A percentile compares a stretch with the other conserved stretches of the same genome.
These are phyloP conservation scores for Sarocladium strictum DNA, from an alignment of 2,329 filamentous ascomycete species.

Conservation along the genomic window DNA sequence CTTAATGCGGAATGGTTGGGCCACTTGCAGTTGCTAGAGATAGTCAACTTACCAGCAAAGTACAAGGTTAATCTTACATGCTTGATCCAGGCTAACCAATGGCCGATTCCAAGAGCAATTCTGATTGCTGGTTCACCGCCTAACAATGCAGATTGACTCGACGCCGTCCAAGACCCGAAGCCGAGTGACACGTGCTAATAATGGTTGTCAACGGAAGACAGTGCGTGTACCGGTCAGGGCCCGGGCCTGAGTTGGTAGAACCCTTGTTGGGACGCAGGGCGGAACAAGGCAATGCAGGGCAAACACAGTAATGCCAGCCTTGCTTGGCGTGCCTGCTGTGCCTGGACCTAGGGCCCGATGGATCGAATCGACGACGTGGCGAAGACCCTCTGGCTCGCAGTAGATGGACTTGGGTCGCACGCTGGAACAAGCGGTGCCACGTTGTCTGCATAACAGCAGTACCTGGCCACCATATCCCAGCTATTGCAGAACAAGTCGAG, in stretches of 20 bases:
- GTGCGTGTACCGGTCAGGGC: neutral
- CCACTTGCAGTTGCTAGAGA: neutral
- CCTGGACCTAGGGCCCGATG: too few relatives aligned
- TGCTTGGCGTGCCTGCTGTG: too few relatives aligned
- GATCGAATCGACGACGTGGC: slow-evolving; percentile 6
- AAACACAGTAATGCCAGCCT: too few relatives aligned
- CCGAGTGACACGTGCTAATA: neutral
- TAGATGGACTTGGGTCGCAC: neutral
- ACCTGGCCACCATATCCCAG: neutral
- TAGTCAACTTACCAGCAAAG: too few relatives aligned
- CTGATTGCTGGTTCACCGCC: neutral
- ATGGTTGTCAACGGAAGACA: neutral
- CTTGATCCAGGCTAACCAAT: neutral
- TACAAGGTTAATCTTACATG: neutral
- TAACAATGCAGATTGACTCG: neutral
- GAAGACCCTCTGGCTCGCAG: neutral
- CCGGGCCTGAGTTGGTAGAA: neutral
- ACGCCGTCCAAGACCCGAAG: neutral
- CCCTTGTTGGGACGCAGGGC: neutral
- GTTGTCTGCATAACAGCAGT: neutral
- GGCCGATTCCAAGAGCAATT: neutral
- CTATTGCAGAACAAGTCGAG: neutral
- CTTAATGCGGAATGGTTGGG: too few relatives aligned
- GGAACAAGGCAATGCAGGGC: neutral
- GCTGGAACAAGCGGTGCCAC: neutral